Evolutionary conservation across 2,329 filamentous ascomycete genomes (phyloP), one percentile per base, ranked within the genome.

Genomic region (Microdochium trichocladiopsis): DNA sequence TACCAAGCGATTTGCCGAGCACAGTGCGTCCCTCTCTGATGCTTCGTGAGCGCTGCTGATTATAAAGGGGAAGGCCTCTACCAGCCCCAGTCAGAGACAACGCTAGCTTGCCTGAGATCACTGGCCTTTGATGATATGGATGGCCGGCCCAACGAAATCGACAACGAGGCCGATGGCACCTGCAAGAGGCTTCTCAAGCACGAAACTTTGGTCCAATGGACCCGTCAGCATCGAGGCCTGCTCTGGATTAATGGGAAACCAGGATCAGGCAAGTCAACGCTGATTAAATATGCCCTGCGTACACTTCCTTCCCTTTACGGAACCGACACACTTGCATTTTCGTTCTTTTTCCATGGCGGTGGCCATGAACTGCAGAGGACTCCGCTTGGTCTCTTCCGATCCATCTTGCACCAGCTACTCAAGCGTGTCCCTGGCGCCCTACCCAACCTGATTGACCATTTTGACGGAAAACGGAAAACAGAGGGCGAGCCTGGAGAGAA

Each of bases 311-410:
- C 3, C 21, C 5, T 23, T 6, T 25, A 47, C 8, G 6, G 50
- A 50, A 51, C 52, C 3, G 16, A 28, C 2, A 41, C 25, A 2
- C 36, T 66, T 5, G 49, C 61, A 4, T 55, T 70, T 10, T 61
- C 57, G 1, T 72, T 71, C 59, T 72, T 71, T 56, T 71, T 72
- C 50, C 63, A 71, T 18, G 63, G 55, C 6, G 62, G 63, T 2
- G 67, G 69, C 8, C 31, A 53, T 14, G 36, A 57, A 9, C 59
- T 72, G 3, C 65, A 72, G 55, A 68, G 58, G 50, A 58, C 60
- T 0, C 60, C 54, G 1, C 28, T 66, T 1, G 71, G 70, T 14
- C 60, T 72, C 53, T 67, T 66, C 48, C 62, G 68, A 14, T 63
- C 69, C 3, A 50, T 72, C 2, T 52, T 72, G 14, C 57, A 70